These are phyloP conservation scores for Aureobasidium sp. DNA, from an alignment of 2,329 filamentous ascomycete genomes.

Conservation along the genomic window DNA sequence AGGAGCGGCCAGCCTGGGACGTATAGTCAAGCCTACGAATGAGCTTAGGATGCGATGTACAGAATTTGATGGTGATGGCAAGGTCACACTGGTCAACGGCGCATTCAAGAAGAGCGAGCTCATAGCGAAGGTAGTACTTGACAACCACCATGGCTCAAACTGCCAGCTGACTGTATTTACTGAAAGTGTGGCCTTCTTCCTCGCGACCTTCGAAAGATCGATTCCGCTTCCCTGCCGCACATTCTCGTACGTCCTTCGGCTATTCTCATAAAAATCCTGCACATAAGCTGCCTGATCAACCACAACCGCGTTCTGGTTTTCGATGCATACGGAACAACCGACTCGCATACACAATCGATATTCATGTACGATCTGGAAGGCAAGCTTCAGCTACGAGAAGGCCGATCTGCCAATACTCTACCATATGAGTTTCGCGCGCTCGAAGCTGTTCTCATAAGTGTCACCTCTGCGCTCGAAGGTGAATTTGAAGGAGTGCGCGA, in stretches of 20 bases:
- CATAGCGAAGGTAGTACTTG: conserved; percentile 69
- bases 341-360: conserved; percentile 88
- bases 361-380: conserved; percentile 98
- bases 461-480: conserved; percentile 82
- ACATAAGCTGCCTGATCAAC: conserved; percentile 92
- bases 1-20: conserved; percentile 43
- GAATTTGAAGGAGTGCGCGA: conserved; percentile 93
- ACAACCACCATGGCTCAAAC: background rate
- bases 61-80: conserved; percentile 86
- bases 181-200: conserved; percentile 79
- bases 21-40: conserved; percentile 70
- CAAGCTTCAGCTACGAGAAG: conserved; percentile 75
- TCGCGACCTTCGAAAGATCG: conserved; percentile 93
- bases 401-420: conserved; percentile 46
- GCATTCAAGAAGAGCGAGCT: conserved; percentile 98
- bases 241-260: conserved; percentile 89
- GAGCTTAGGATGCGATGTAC: conserved; percentile 87
- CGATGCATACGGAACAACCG: conserved; percentile 89
- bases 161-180: background rate
- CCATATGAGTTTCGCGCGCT: conserved; percentile 95
- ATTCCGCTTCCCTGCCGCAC: conserved; percentile 89
- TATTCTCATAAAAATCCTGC: conserved; percentile 92
- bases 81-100: conserved; percentile 85
- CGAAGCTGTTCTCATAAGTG: conserved; percentile 89
- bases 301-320: conserved; percentile 90